Conservation (phyloP, 352 stramenopile genomes). For the Phytophthora constricta region DNA sequence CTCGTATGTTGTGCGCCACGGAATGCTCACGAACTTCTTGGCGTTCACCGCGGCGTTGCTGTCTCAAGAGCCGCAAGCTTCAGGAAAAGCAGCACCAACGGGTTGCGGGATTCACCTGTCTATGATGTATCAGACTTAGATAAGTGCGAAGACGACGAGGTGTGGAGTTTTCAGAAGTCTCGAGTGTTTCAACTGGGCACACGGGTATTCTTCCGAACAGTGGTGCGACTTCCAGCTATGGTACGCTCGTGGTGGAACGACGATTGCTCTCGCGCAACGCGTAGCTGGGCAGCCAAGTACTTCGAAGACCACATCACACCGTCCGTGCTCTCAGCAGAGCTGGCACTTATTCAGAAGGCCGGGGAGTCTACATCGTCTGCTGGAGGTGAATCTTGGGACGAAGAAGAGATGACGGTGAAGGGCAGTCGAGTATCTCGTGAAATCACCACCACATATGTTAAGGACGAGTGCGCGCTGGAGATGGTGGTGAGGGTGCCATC, state of each 20-base stretch:
- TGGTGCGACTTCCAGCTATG: constrained; percentile 84
- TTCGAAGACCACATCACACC: constrained; percentile 90
- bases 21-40: constrained; percentile 71
- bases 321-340: constrained; percentile 75
- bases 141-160: constrained; percentile 30
- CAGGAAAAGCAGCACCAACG: constrained; percentile 28
- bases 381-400: constrained; percentile 58
- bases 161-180: constrained; percentile 46
- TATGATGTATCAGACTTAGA: constrained; percentile 55
- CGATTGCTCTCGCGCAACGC: constrained; percentile 78
- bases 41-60: constrained; percentile 67
- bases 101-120: constrained; percentile 58
- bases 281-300: constrained; percentile 89
- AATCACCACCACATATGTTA: constrained; percentile 93
- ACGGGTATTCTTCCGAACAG: constrained; percentile 84
- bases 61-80: constrained; percentile 56
- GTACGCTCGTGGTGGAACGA: constrained; percentile 93
- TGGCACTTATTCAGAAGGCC: constrained; percentile 78
- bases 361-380: constrained; percentile 36
- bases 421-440: constrained; percentile 87
- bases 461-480: constrained; percentile 92
- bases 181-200: constrained; percentile 61
- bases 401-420: constrained; percentile 87
- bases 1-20: constrained; percentile 64
- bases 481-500: constrained; percentile 90